Evolutionary conservation across 2,329 filamentous ascomycete genomes (phyloP), one percentile per base, ranked within the genome.

Genomic region (Ascocoryne sarcoides): DNA sequence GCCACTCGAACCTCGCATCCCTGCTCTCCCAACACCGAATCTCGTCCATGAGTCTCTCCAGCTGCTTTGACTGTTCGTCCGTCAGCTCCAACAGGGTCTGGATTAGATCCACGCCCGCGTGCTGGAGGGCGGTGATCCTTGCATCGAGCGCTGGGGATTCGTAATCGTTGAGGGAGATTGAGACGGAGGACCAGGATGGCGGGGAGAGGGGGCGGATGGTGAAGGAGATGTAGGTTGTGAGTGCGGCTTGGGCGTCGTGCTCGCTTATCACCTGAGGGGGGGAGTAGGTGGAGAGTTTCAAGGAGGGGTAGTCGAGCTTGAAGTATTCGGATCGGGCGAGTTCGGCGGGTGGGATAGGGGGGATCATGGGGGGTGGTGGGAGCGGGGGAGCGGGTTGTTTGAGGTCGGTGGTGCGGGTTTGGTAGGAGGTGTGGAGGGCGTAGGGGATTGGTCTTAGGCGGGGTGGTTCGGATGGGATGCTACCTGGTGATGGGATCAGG

Each of bases 1-100:
- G 44, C 52, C 51, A 56, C 34, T 54, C 49, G 20, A 56, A 55
- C 2, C 48, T 39, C 8, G 3, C 9, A 21, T 56, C 52, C 19
- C 39, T 21, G 7, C 12, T 12, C 10, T 56, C 52, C 1, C 9
- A 10, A 1, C 9, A 2, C 19, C 39, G 40, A 0, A 56, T 14
- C 5, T 52, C 48, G 19, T 54, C 50, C 40, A 56, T 45, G 2
- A 56, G 10, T 8, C 40, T 42, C 1, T 43, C 38, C 2, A 55
- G 36, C 38, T 55, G 54, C 2, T 14, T 32, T 21, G 38, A 39
- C 42, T 55, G 54, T 7, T 48, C 39, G 4, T 51, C 47, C 2
- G 42, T 39, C 12, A 56, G 42, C 12, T 43, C 36, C 12, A 55
- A 37, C 30, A 50, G 49, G 9, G 32, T 19, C 4, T 44, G 36